Evolutionary conservation across 1,284 basidiomycete genomes (phyloP).

Genomic region (Sparassis latifolia): DNA sequence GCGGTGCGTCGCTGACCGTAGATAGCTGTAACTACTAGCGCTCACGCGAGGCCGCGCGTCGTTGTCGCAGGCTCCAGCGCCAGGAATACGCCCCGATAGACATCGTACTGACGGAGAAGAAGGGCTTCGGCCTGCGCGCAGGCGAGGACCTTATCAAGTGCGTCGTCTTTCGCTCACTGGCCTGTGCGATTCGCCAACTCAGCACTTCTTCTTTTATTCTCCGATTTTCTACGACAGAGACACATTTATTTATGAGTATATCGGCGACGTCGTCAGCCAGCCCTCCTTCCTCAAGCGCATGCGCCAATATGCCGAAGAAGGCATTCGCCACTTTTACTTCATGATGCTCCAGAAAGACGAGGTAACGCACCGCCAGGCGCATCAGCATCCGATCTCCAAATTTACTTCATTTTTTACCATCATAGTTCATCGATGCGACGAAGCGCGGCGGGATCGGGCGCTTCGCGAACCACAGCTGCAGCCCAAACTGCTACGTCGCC

Average conservation of each 20-base stretch:
- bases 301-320: slow-evolving; percentile 89
- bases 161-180: slow-evolving; percentile 24
- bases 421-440: slow-evolving; percentile 96
- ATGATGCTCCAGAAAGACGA: slow-evolving; percentile 99
- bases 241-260: slow-evolving; percentile 94
- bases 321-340: slow-evolving; percentile 97
- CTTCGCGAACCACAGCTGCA: slow-evolving; percentile 98
- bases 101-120: slow-evolving; percentile 92
- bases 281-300: slow-evolving; percentile 89
- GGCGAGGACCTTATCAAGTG: slow-evolving; percentile 67
- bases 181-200: background rate
- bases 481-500: slow-evolving; percentile 97
- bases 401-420: background rate
- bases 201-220: background rate
- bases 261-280: slow-evolving; percentile 93
- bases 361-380: slow-evolving; percentile 37
- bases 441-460: slow-evolving; percentile 95
- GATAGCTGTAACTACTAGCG: background rate
- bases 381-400: background rate
- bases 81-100: slow-evolving; percentile 84
- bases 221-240: slow-evolving; percentile 49
- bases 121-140: slow-evolving; percentile 90
- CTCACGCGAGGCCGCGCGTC: slow-evolving; percentile 6
- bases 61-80: slow-evolving; percentile 67
- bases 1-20: slow-evolving; percentile 49